phyloP scores from a whole-genome alignment of 176 grass and related monocot species.

The Paspalum notatum region DNA sequence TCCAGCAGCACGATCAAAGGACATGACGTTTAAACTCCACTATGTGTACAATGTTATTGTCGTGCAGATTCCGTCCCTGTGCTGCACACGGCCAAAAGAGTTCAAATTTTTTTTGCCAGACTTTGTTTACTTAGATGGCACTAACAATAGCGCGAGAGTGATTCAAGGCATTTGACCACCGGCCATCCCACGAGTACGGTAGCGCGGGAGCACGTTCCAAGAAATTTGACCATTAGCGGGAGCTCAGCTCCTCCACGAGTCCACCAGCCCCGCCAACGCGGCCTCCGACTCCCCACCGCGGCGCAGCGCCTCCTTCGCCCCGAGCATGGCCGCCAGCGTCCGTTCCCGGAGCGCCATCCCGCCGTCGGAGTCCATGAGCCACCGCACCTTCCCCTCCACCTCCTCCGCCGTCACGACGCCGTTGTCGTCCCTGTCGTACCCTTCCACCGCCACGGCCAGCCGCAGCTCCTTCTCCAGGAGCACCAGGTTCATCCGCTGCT shows the following conservation, averaged over 20 bases:
- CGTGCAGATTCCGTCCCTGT: no score
- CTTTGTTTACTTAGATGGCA: no score
- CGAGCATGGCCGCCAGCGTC: background rate
- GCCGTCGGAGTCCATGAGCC: conserved; percentile 41
- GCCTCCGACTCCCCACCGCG: conserved; percentile 34
- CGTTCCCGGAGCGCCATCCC: conserved; percentile 32
- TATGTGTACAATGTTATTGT: no score
- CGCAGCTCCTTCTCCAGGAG: conserved; percentile 29
- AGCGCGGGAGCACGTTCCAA: no score
- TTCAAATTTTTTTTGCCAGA: no score
- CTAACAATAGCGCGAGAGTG: no score
- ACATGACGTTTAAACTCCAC: no score
- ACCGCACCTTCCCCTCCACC: conserved; percentile 39
- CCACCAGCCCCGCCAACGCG: background rate
- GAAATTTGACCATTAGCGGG: no score
- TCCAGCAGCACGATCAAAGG: no score
- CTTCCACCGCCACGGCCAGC: conserved; percentile 27
- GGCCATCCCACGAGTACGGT: no score
- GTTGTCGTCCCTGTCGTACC: background rate
- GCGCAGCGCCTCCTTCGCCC: background rate
- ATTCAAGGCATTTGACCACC: no score
- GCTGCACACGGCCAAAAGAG: no score
- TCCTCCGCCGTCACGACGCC: conserved; percentile 21
- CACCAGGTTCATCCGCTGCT: conserved; percentile 45
- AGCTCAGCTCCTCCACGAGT: conserved; percentile 15